Evolutionary conservation across 2,329 filamentous ascomycete genomes (phyloP), one percentile per base, ranked within the genome.

Genomic region (Drechslerella dactyloides): DNA sequence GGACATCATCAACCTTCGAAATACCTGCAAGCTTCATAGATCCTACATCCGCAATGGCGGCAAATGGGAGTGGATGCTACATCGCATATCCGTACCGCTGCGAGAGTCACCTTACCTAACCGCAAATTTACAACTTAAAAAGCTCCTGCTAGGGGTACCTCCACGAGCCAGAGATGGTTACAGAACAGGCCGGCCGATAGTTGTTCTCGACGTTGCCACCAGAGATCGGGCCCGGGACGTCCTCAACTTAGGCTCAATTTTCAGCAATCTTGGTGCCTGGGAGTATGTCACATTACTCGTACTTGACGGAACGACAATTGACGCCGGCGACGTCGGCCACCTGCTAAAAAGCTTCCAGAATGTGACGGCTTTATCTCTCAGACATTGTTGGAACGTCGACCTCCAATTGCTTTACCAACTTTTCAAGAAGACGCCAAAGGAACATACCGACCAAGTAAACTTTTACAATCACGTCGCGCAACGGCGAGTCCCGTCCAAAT

Each of bases 341-440:
- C 60, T 72, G 5, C 56, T 72, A 11, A 72, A 58, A 40, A 61
- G 46, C 23, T 51, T 60, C 19, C 68, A 72, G 48, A 61, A 65
- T 24, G 53, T 72, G 15, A 56, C 60, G 10, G 35, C 60, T 0
- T 27, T 72, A 10, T 72, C 68, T 4, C 60, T 72, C 40, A 48
- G 51, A 15, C 60, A 65, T 37, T 72, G 68, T 44, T 72, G 68
- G 68, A 72, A 72, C 37, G 44, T 72, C 55, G 56, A 72, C 30
- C 60, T 72, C 21, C 68, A 72, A 24, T 60, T 65, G 35, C 50
- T 72, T 5, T 72, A 72, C 24, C 64, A 65, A 24, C 60, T 72
- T 1, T 72, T 72, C 21, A 72, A 72, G 53, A 72, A 72, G 51
- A 72, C 68, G 10, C 21, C 68, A 0, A 64, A 63, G 27, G 68